phyloP scores from a whole-genome alignment of 164 flowering plant genomes.

The Stephania cephalantha region DNA sequence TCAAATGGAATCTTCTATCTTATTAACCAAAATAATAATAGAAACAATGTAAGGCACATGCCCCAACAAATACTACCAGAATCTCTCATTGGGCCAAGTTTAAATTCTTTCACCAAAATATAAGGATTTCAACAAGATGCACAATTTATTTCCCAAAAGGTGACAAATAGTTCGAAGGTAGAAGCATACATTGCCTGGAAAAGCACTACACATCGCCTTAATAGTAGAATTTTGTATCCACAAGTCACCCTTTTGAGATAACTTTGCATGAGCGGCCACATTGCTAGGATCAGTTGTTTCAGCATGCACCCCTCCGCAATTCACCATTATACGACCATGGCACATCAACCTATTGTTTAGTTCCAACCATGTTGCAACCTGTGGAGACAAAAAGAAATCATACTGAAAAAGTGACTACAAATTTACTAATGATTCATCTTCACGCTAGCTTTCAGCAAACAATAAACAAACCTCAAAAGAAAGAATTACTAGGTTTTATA shows the following conservation, averaged over 20 bases:
- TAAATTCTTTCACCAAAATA: not conserved
- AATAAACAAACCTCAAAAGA: no score
- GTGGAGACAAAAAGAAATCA: not conserved
- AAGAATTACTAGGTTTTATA: no score
- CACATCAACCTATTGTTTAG: slow-evolving; percentile 51
- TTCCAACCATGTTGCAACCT: slow-evolving; percentile 54
- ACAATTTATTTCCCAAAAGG: not conserved
- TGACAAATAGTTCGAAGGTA: not conserved
- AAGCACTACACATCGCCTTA: slow-evolving; percentile 48
- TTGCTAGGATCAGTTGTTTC: slow-evolving; percentile 16
- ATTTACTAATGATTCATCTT: not conserved
- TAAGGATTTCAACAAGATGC: not conserved
- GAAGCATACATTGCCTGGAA: slow-evolving; percentile 52
- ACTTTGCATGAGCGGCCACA: not conserved
- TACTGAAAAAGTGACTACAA: not conserved
- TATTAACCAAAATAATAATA: no score
- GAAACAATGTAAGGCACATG: no score
- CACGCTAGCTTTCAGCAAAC: no score
- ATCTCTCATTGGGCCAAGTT: not conserved
- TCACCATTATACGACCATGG: slow-evolving; percentile 82
- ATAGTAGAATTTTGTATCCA: slow-evolving; percentile 52
- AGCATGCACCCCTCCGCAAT: slow-evolving; percentile 54
- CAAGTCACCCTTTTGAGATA: slow-evolving; percentile 15
- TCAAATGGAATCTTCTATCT: no score
- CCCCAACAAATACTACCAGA: not conserved